These are phyloP conservation scores for Rhizopus stolonifer DNA, from an alignment of 371 early-diverging fungal species.

Conservation along the genomic window DNA sequence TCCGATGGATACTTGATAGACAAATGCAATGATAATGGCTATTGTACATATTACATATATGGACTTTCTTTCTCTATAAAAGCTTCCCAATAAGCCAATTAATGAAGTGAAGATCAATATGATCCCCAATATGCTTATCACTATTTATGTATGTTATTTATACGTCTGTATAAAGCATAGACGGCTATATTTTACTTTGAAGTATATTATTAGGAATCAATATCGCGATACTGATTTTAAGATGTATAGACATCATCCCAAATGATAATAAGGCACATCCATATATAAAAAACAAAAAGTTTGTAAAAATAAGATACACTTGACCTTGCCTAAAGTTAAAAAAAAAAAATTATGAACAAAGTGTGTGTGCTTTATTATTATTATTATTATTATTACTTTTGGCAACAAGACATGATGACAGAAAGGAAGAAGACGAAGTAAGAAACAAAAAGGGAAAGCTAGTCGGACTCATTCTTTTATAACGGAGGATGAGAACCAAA, in stretches of 20 bases:
- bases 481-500: no score
- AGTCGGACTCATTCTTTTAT: background rate
- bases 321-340: slow-evolving; percentile 28
- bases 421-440: slow-evolving; percentile 1
- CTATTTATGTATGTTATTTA: slow-evolving; percentile 10
- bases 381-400: slow-evolving; percentile 25
- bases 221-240: slow-evolving; percentile 26
- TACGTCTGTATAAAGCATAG: background rate
- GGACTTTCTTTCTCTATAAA: slow-evolving; percentile 26
- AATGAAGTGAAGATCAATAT: slow-evolving; percentile 39
- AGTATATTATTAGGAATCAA: slow-evolving; percentile 39
- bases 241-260: slow-evolving; percentile 36
- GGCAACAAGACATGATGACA: slow-evolving; percentile 40
- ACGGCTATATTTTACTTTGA: slow-evolving; percentile 27
- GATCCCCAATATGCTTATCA: slow-evolving; percentile 42
- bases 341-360: background rate
- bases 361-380: slow-evolving; percentile 1
- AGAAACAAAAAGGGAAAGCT: background rate
- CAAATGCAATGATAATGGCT: slow-evolving; percentile 32
- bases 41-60: slow-evolving; percentile 38
- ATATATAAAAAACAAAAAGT: slow-evolving; percentile 35
- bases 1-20: slow-evolving; percentile 35
- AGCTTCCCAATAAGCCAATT: slow-evolving; percentile 38
- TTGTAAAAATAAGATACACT: slow-evolving; percentile 32
- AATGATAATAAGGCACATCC: slow-evolving; percentile 34